Evolutionary conservation across 345 rosid species (phyloP).

Genomic region (Odontarrhena argentea): DNA sequence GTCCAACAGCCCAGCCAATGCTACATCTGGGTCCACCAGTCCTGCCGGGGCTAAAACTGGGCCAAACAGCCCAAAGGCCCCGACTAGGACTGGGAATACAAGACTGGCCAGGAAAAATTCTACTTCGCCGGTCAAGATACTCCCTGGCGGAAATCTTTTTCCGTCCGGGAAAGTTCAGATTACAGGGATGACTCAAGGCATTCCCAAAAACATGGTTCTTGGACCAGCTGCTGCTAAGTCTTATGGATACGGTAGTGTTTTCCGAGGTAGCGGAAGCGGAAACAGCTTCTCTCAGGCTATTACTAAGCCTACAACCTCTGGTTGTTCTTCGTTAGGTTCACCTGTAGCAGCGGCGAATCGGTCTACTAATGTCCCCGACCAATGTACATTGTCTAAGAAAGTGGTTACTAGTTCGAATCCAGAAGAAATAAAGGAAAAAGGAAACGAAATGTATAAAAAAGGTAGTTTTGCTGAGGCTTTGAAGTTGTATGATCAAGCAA

Average conservation of each 20-base stretch:
- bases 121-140: conserved; percentile 46
- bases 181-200: conserved; percentile 57
- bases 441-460: conserved; percentile 79
- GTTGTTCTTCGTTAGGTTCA: conserved; percentile 3
- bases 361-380: background rate
- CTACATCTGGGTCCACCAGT: background rate
- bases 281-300: conserved; percentile 8
- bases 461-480: conserved; percentile 79
- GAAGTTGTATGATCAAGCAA: conserved; percentile 78
- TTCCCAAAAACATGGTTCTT: conserved; percentile 63
- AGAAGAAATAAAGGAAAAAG: conserved; percentile 71
- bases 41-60: background rate
- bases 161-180: conserved; percentile 77
- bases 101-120: conserved; percentile 55
- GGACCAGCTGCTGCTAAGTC: conserved; percentile 71
- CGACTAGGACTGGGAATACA: conserved; percentile 39
- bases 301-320: conserved; percentile 1
- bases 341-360: conserved; percentile 1
- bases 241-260: conserved; percentile 90
- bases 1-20: background rate
- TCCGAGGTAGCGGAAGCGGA: conserved; percentile 48
- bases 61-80: conserved; percentile 55
- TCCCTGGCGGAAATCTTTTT: conserved; percentile 85
- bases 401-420: conserved; percentile 45
- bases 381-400: conserved; percentile 26